Evolutionary conservation across 768 basidiomycete species (phyloP).

Genomic region (Guyanaporus albipodus): DNA sequence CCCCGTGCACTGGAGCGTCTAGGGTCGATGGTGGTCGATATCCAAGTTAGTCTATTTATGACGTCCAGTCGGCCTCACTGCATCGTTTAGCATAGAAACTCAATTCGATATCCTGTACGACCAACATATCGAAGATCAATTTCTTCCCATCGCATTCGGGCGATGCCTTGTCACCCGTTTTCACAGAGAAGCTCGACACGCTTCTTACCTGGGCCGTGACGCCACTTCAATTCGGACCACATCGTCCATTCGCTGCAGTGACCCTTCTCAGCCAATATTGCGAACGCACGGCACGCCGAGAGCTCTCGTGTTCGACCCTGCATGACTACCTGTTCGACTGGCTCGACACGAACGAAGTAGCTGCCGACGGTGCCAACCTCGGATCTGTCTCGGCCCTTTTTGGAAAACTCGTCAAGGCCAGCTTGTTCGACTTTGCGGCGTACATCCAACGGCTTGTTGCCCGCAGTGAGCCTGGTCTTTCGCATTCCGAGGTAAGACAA

Average conservation of each 20-base stretch:
- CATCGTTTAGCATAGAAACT: conserved; percentile 48
- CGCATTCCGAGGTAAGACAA: conserved; percentile 45
- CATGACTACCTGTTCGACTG: conserved; percentile 81
- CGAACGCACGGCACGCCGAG: conserved; percentile 59
- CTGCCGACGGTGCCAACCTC: conserved; percentile 52
- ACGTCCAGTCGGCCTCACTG: neutral
- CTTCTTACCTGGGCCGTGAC: conserved; percentile 81
- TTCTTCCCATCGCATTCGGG: conserved; percentile 52
- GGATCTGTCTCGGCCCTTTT: conserved; percentile 62
- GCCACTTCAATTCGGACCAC: conserved; percentile 76
- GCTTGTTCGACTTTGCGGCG: conserved; percentile 66
- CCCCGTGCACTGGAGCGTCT: conserved; percentile 56
- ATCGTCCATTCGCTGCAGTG: conserved; percentile 70
- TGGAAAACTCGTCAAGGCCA: conserved; percentile 66
- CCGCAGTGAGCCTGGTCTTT: conserved; percentile 64
- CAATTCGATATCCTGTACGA: conserved; percentile 68
- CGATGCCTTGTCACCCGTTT: conserved; percentile 37
- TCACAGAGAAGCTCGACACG: conserved; percentile 67
- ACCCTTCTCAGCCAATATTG: conserved; percentile 65
- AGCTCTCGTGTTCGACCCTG: conserved; percentile 54
- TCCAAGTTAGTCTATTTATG: conserved; percentile 35
- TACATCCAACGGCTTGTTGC: conserved; percentile 83
- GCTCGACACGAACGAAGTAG: conserved; percentile 65
- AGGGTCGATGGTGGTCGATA: conserved; percentile 56
- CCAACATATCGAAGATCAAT: conserved; percentile 51